Base-by-base conservation (phyloP, 225 moss, liverwort and hornwort species). In the Pleurozium schreberi region DNA sequence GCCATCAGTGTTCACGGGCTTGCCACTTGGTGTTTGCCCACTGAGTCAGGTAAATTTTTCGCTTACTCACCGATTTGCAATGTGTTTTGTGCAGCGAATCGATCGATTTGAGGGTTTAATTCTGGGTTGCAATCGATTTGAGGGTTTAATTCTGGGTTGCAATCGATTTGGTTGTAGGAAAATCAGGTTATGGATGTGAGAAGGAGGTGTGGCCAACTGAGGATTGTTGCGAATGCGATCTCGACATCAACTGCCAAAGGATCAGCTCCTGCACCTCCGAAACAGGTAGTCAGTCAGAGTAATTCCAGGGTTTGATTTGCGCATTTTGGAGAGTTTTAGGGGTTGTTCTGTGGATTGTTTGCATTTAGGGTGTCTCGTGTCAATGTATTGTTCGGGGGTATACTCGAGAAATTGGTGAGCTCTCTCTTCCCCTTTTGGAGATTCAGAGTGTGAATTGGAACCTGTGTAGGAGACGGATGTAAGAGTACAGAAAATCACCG, bases 391-490 rank as follows among this genome's bases (percentile, higher is more conserved):
- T 36, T 55, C 23, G 64, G 25, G 62, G 63, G 58, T 73, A 7
- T 45, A 5, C 59, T 45, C 12, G 40, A 86, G 36, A 69, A 69
- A 12, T 50, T 26, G 38, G 75, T 70, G 23, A 57, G 52, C 65
- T 85, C 30, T 77, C 26, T 30, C 65, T 85, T 25, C 57, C 33
- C 31, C 33, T 40, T 33, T 83, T 9, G 50, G 42, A 28, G 77
- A 50, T 50, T 81, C 6, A 17, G 64, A 59, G n/a, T 45, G 70
- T 50, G 55, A 45, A 53, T 38, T 62, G 52, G 75, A 42, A 45
- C 22, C 53, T 91, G 86, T 85, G 90, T 94, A 98, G 98, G 96
- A 95, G 90, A 88, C 92, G 63, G 94, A 96, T 84, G 91, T 98
- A 18, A 90, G 88, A 43, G 91, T 96, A 18, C 90, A 93, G 69